Evolutionary conservation across 176 grass and related monocot species (phyloP), one percentile per base, ranked within the genome.

Genomic region (Avena atlantica): DNA sequence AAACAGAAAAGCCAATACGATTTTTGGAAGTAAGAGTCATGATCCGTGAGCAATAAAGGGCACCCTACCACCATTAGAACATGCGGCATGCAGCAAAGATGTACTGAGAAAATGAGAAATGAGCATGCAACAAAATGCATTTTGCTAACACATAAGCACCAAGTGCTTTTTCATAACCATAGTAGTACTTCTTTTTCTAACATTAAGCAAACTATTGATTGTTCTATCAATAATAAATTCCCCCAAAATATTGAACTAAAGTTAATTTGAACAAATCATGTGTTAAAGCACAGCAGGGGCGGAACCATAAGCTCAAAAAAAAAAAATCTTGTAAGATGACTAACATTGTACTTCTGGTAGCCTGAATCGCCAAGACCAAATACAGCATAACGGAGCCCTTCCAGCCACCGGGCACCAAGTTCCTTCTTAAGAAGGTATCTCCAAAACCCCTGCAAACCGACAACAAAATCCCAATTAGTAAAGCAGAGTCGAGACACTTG

Each of bases 291-390:
- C 3, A 2, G n/a, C n/a, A n/a, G n/a, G n/a, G n/a, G 36, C 6
- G 15, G 12, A 82, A 34, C 72, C 63, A n/a, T 4, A 87, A 65
- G 56, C n/a, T 87, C 45, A 65, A 51, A 34, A 57, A 64, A 57
- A 64, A 36, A 49, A 40, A 25, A 25, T 74, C 9, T 19, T 50
- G 13, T 20, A 14, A 53, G 69, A 65, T 55, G 8, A 14, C 86
- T 92, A 72, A 95, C 96, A 83, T 95, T 98, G 88, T 98, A 98
- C 87, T 98, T 98, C 79, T 92, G 87, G 87, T 95, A 98, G 7
- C 96, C 92, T 17, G 96, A 98, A 88, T 98, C 96, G 4, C 93
- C 90, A 10, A 98, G 86, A 19, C 96, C 96, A 88, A 98, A 95
- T 25, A 98, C 96, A 14, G 93, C 88, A 85, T 92, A 90, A 17